phyloP scores from a whole-genome alignment of 345 rosid species.

The Rhodamnia argentea region DNA sequence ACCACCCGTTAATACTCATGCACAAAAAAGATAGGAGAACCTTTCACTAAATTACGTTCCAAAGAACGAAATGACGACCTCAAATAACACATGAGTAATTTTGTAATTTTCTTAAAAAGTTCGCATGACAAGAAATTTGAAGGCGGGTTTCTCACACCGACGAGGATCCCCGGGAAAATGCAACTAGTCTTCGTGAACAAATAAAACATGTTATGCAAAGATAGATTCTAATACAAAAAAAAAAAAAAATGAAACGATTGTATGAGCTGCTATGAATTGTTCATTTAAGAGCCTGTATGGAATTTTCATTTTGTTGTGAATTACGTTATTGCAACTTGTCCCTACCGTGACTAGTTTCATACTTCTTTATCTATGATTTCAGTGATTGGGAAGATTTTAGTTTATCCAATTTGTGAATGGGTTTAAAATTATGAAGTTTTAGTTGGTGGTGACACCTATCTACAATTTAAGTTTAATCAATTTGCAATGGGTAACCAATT shows the following conservation, averaged over 20 bases:
- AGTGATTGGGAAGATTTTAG: too few relatives aligned
- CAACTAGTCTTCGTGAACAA: neutral
- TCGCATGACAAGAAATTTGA: neutral
- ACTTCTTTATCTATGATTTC: too few relatives aligned
- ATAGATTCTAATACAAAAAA: too few relatives aligned
- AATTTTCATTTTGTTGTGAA: neutral
- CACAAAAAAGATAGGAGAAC: neutral
- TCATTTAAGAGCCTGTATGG: neutral
- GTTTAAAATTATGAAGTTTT: too few relatives aligned
- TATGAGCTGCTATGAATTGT: neutral
- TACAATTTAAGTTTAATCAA: too few relatives aligned
- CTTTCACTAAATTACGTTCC: accelerated
- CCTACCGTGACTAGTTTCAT: neutral
- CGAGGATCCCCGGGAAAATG: neutral
- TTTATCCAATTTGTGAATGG: too few relatives aligned
- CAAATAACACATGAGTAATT: neutral
- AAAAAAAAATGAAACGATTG: neutral
- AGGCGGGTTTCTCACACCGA: accelerated
- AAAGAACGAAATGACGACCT: neutral
- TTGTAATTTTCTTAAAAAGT: neutral
- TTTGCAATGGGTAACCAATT: too few relatives aligned
- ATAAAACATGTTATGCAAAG: too few relatives aligned
- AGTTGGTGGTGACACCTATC: too few relatives aligned
- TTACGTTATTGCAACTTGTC: neutral
- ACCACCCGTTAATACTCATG: too few relatives aligned